Conservation (phyloP, 306 rosid species). For the Medicago lupulina region DNA sequence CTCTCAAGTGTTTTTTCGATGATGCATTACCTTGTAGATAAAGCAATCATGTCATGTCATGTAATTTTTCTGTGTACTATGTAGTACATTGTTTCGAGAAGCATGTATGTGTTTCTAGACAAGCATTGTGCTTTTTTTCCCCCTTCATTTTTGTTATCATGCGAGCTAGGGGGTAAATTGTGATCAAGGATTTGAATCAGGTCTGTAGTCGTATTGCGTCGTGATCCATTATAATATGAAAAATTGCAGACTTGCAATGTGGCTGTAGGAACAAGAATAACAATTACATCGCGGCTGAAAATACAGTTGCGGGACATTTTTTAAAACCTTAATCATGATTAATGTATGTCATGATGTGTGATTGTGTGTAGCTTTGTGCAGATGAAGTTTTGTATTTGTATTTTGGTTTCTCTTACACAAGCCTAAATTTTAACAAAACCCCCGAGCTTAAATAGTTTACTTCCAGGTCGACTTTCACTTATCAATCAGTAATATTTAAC, state of each 20-base stretch:
- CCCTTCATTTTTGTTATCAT: not conserved
- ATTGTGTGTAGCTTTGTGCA: not conserved
- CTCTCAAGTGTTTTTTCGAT: not conserved
- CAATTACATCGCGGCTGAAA: not conserved
- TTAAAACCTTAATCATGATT: not conserved
- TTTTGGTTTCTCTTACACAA: not conserved
- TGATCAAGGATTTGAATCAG: not conserved
- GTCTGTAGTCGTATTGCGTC: not conserved
- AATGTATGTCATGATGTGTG: conserved; percentile 10
- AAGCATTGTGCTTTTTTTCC: not conserved
- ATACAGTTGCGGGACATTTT: not conserved
- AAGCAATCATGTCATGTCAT: not conserved
- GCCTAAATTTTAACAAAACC: not conserved
- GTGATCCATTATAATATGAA: not conserved
- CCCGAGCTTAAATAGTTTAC: not conserved
- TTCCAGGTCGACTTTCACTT: not conserved
- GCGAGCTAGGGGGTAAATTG: not conserved
- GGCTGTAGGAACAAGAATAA: not conserved
- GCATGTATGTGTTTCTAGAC: conserved; percentile 10
- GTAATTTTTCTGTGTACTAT: not conserved
- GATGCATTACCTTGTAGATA: not conserved
- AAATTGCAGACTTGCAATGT: not conserved
- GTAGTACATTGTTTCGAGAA: conserved; percentile 7
- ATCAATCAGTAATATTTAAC: not conserved
- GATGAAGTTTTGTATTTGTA: conserved; percentile 2